Conservation (phyloP, 441 rosid species). For the Pelargonium fulgidum region DNA sequence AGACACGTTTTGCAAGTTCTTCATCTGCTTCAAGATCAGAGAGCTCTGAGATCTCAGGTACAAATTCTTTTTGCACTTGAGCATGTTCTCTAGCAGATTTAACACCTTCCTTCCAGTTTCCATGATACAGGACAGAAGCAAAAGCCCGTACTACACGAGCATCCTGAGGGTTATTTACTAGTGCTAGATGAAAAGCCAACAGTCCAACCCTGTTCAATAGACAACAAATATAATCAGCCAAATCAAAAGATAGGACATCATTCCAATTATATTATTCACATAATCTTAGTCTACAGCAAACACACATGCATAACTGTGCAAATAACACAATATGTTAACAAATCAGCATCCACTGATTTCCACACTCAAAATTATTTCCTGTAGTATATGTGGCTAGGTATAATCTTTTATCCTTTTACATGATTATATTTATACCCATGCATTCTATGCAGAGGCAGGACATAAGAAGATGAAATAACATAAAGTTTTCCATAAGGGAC, state of each 20-base stretch:
- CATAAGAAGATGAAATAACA: no score
- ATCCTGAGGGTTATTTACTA: conserved; percentile 70
- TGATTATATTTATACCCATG: no score
- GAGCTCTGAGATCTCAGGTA: conserved; percentile 56
- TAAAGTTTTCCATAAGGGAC: no score
- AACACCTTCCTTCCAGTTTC: conserved; percentile 64
- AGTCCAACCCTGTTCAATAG: conserved; percentile 63
- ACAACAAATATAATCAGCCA: conserved; percentile 20
- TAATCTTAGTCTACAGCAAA: conserved; percentile 3
- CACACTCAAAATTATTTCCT: no score
- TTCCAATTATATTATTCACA: conserved; percentile 5
- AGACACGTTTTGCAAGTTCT: conserved; percentile 51
- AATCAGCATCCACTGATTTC: no score
- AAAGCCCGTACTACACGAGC: conserved; percentile 58
- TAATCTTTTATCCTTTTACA: no score
- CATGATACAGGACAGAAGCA: conserved; percentile 67
- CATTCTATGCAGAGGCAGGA: no score
- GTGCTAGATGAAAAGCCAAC: conserved; percentile 78
- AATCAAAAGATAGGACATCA: conserved; percentile 6
- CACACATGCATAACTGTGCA: neutral
- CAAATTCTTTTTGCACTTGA: conserved; percentile 28
- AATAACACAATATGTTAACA: no score
- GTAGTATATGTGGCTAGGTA: no score
- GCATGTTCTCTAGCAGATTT: conserved; percentile 51
- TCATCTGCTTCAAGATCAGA: conserved; percentile 45